Conservation (phyloP, 2,329 filamentous ascomycete species). For the Trichoderma hamatum region DNA sequence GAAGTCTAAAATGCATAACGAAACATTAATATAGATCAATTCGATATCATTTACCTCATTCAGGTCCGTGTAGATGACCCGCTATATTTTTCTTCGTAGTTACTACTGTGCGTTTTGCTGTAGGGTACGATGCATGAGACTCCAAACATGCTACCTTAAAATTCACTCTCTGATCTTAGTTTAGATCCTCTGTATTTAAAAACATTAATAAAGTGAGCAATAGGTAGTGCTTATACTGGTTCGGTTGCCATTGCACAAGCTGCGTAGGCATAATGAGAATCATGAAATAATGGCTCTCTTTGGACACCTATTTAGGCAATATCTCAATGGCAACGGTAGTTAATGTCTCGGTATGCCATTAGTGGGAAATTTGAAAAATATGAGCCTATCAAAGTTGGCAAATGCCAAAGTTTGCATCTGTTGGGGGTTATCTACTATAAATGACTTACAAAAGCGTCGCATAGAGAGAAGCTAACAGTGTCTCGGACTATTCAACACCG, state of each 20-base stretch:
- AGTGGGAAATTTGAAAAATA: too few species aligned
- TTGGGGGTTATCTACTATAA: too few species aligned
- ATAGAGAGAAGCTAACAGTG: too few species aligned
- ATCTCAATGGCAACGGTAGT: neutral
- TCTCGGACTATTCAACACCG: too few species aligned
- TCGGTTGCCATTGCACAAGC: neutral
- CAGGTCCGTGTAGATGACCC: too few species aligned
- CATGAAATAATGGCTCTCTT: neutral
- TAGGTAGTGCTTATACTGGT: neutral
- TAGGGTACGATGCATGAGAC: neutral
- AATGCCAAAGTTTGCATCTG: too few species aligned
- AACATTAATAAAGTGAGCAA: neutral
- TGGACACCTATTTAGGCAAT: neutral
- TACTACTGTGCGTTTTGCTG: neutral
- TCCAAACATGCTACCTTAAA: neutral
- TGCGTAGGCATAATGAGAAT: neutral
- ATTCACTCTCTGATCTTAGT: neutral
- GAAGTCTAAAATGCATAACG: too few species aligned
- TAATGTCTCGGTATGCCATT: neutral
- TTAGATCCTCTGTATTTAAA: neutral
- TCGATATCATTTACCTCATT: too few species aligned
- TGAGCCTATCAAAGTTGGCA: too few species aligned
- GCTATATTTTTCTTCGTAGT: neutral
- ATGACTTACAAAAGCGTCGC: too few species aligned
- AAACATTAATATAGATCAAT: too few species aligned